Percentiles rank a stretch among this genome's conserved stretches.
phyloP scores from a whole-genome alignment of 31 red algal species.

The Endocladia muricata region DNA sequence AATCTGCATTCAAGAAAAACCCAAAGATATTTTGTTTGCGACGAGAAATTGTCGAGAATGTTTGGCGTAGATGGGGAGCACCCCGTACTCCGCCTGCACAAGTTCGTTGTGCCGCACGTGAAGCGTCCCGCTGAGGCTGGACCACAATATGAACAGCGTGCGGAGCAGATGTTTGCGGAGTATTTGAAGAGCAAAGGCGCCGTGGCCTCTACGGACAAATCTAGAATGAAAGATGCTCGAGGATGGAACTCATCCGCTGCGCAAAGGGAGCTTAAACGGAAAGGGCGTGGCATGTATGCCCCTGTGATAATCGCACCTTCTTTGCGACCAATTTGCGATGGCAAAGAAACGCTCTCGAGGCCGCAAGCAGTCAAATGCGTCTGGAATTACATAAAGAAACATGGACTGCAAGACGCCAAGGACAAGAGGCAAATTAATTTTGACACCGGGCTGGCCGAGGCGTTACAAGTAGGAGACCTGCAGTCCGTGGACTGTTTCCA shows the following conservation, averaged over 20 bases:
- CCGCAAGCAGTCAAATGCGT: slow-evolving; percentile 60
- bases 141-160: slow-evolving; percentile 21
- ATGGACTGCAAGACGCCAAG: slow-evolving; percentile 61
- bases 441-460: slow-evolving; percentile 12
- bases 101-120: slow-evolving; percentile 17
- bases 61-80: slow-evolving; percentile 6
- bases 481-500: slow-evolving; percentile 32
- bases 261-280: slow-evolving; percentile 13
- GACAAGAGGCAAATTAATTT: slow-evolving; percentile 48
- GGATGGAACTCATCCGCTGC: slow-evolving; percentile 31
- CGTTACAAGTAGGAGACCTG: slow-evolving; percentile 1
- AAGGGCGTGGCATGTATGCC: slow-evolving; percentile 32
- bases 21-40: slow-evolving; percentile 5
- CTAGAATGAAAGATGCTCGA: slow-evolving; percentile 20
- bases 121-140: slow-evolving; percentile 28
- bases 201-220: not conserved
- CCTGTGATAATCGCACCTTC: slow-evolving; percentile 17
- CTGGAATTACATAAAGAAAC: slow-evolving; percentile 83
- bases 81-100: not conserved
- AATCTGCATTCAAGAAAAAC: slow-evolving; percentile 14
- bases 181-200: slow-evolving; percentile 31
- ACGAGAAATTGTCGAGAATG: not conserved
- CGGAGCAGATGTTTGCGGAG: slow-evolving; percentile 22
- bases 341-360: slow-evolving; percentile 44
- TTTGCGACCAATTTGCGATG: slow-evolving; percentile 58